Percentiles rank a stretch among this genome's conserved stretches.
These are phyloP conservation scores for Fonsecaea nubica DNA, from an alignment of 2,329 filamentous ascomycete genomes.

Conservation along the genomic window DNA sequence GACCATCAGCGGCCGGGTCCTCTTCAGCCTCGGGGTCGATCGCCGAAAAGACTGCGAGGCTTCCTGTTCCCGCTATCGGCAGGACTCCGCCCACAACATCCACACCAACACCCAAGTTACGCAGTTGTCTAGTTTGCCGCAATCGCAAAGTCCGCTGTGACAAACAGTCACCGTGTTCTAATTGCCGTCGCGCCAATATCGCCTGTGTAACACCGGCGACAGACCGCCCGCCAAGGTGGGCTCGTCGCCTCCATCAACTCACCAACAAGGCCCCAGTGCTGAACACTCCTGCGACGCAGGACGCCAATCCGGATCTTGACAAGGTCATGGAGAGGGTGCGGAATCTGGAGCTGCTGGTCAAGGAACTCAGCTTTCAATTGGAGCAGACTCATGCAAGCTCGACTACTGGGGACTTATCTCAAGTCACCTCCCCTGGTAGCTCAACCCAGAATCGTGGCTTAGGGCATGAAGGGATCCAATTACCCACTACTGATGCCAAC, in stretches of 20 bases:
- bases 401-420: constrained; percentile 41
- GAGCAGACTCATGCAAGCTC: constrained; percentile 50
- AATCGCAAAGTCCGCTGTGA: constrained; percentile 56
- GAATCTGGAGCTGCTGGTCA: constrained; percentile 60
- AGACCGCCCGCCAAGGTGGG: constrained; percentile 65
- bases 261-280: constrained; percentile 41
- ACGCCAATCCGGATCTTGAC: constrained; percentile 41
- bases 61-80: background rate
- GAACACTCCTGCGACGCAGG: constrained; percentile 30
- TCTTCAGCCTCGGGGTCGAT: background rate
- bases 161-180: constrained; percentile 54
- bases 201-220: constrained; percentile 67
- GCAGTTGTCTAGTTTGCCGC: constrained; percentile 55
- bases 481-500: constrained; percentile 19
- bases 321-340: constrained; percentile 59
- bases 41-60: constrained; percentile 21
- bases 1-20: background rate
- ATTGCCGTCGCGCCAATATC: constrained; percentile 57
- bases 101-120: constrained; percentile 35
- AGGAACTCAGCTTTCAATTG: constrained; percentile 57
- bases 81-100: constrained; percentile 11
- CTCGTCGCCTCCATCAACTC: constrained; percentile 57
- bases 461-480: constrained; percentile 32
- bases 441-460: constrained; percentile 20
- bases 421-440: constrained; percentile 43